Evolutionary conservation across 768 basidiomycete genomes (phyloP).

Genomic region (Boletus pseudopeckii): DNA sequence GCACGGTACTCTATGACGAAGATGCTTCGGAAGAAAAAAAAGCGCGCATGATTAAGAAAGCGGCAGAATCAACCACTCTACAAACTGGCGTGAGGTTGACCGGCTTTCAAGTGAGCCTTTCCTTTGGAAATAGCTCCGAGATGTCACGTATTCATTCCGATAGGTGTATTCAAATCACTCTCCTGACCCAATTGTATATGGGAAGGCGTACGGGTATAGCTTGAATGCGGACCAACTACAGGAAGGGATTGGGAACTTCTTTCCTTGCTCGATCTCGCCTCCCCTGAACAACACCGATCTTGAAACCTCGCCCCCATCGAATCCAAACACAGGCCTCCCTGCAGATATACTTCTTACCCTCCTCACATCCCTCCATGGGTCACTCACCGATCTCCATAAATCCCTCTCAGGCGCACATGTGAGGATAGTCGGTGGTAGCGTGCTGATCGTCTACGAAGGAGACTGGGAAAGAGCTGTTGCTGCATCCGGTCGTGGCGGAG

Average conservation of each 20-base stretch:
- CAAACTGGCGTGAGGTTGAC: constrained; percentile 81
- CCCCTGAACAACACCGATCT: constrained; percentile 6
- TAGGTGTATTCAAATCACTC: constrained; percentile 73
- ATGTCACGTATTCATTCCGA: background rate
- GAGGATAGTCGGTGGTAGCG: constrained; percentile 78
- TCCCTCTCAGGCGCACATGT: constrained; percentile 56
- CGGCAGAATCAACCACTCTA: constrained; percentile 65
- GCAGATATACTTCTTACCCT: constrained; percentile 50
- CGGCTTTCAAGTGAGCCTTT: constrained; percentile 74
- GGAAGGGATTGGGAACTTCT: constrained; percentile 75
- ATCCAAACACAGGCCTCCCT: constrained; percentile 50
- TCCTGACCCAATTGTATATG: constrained; percentile 54
- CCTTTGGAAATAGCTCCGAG: background rate
- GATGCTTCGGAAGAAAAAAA: constrained; percentile 67
- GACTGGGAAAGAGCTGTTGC: constrained; percentile 41
- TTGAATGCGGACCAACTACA: constrained; percentile 67
- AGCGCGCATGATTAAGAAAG: constrained; percentile 69
- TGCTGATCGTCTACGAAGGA: constrained; percentile 80
- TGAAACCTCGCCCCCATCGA: background rate
- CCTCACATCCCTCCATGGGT: constrained; percentile 50
- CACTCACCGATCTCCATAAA: constrained; percentile 48
- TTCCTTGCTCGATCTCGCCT: constrained; percentile 47
- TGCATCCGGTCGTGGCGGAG: constrained; percentile 36
- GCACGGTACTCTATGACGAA: constrained; percentile 82
- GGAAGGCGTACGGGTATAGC: constrained; percentile 76